phyloP scores from a whole-genome alignment of 108 stramenopile genomes.

The Pseudonitzschia multiseries region DNA sequence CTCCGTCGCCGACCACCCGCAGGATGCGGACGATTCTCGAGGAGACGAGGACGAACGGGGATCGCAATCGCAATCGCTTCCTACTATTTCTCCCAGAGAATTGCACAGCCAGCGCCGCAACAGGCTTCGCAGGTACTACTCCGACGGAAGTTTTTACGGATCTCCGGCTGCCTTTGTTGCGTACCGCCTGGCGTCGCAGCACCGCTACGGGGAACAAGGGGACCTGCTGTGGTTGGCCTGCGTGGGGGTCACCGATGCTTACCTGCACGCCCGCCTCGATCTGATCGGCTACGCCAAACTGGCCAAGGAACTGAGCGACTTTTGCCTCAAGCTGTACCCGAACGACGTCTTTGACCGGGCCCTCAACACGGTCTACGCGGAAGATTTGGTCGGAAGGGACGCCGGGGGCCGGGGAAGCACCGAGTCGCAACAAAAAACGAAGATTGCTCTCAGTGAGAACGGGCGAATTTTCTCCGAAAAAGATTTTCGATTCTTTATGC shows the following conservation, averaged over 20 bases:
- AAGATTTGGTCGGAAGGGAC: conserved; percentile 47
- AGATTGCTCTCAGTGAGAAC: conserved; percentile 69
- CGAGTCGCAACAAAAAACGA: conserved; percentile 35
- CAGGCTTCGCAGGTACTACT: conserved; percentile 70
- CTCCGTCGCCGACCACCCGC: conserved; percentile 17
- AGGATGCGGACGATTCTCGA: conserved; percentile 6
- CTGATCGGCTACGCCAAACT: conserved; percentile 58
- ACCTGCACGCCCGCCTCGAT: conserved; percentile 71
- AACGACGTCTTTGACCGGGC: conserved; percentile 64
- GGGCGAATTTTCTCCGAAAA: conserved; percentile 72
- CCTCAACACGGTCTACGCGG: conserved; percentile 65
- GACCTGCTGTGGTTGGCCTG: conserved; percentile 84
- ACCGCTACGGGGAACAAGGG: conserved; percentile 63
- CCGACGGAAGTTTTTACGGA: conserved; percentile 64
- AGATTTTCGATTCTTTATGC: conserved; percentile 77
- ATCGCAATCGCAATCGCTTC: conserved; percentile 7
- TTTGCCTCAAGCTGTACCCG: conserved; percentile 64
- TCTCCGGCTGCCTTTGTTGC: conserved; percentile 72
- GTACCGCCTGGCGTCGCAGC: conserved; percentile 59
- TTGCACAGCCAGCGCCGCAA: conserved; percentile 62
- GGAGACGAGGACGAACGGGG: conserved; percentile 2
- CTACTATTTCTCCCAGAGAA: conserved; percentile 49
- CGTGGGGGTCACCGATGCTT: conserved; percentile 83
- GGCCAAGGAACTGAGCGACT: conserved; percentile 49
- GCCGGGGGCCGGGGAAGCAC: too few species aligned